Evolutionary conservation across 768 basidiomycete genomes (phyloP).

Genomic region (Suillus tomentosus): DNA sequence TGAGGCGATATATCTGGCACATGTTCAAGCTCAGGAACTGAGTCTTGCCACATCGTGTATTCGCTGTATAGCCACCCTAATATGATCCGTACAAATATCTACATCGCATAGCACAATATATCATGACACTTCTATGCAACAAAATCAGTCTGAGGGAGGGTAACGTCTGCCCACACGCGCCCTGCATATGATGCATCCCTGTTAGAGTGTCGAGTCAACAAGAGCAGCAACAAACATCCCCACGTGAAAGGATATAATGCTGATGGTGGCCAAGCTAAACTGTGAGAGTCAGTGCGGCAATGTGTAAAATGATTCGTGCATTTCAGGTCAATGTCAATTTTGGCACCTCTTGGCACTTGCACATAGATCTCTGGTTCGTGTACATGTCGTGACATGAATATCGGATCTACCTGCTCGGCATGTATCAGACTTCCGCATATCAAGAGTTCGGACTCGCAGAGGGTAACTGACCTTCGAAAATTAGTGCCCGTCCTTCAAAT

Average conservation of each 20-base stretch:
- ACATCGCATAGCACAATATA: background rate
- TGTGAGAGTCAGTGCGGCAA: too few relatives aligned
- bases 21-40: conserved; percentile 37
- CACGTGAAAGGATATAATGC: conserved; percentile 24
- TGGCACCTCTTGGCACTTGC: conserved; percentile 16
- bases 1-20: conserved; percentile 41
- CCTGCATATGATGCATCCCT: too few relatives aligned
- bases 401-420: too few relatives aligned
- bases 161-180: background rate
- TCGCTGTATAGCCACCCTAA: conserved; percentile 16
- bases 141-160: background rate
- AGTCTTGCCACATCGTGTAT: conserved; percentile 19
- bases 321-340: conserved; percentile 58
- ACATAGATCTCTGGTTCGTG: too few relatives aligned
- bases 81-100: conserved; percentile 9
- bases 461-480: too few relatives aligned
- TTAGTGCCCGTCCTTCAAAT: too few relatives aligned
- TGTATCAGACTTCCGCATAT: background rate
- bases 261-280: too few relatives aligned
- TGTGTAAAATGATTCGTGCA: too few relatives aligned
- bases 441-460: background rate
- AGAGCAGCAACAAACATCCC: too few relatives aligned
- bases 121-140: background rate
- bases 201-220: too few relatives aligned
- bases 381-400: too few relatives aligned